Evolutionary conservation across 805 yeast genomes (phyloP).

Genomic region (Candida insectalens): DNA sequence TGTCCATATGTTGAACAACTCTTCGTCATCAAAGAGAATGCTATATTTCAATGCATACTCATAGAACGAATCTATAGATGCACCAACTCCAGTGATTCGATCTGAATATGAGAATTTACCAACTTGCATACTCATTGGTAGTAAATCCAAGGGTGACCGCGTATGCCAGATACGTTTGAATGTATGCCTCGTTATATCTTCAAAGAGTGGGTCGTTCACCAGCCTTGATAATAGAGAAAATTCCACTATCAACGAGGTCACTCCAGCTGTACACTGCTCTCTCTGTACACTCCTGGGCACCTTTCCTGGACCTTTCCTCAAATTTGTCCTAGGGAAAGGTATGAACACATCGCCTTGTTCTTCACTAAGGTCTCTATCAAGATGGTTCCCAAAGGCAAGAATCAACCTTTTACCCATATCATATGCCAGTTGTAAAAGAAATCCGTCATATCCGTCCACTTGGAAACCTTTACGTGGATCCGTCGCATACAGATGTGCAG

Average conservation of each 20-base stretch:
- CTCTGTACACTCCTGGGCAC: slow-evolving; percentile 34
- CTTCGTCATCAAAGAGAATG: slow-evolving; percentile 57
- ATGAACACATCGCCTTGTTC: slow-evolving; percentile 24
- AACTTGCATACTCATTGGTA: slow-evolving; percentile 67
- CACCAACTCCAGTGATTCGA: slow-evolving; percentile 72
- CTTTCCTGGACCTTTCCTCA: slow-evolving; percentile 39
- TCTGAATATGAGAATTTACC: slow-evolving; percentile 38
- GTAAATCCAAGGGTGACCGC: slow-evolving; percentile 47
- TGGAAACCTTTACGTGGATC: slow-evolving; percentile 34
- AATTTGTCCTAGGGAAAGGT: slow-evolving; percentile 75
- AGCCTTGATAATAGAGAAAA: slow-evolving; percentile 65
- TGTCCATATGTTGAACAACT: slow-evolving; percentile 46
- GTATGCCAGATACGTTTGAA: slow-evolving; percentile 64
- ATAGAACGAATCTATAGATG: slow-evolving; percentile 83
- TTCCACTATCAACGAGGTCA: slow-evolving; percentile 75
- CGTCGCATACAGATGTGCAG: slow-evolving; percentile 66
- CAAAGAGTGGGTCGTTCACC: slow-evolving; percentile 68
- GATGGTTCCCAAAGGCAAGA: slow-evolving; percentile 51
- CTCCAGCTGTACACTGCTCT: slow-evolving; percentile 85
- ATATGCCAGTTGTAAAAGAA: slow-evolving; percentile 57
- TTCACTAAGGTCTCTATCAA: slow-evolving; percentile 23
- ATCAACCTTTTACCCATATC: slow-evolving; percentile 67
- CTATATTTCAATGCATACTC: slow-evolving; percentile 80
- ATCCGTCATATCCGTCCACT: slow-evolving; percentile 52
- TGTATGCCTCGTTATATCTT: slow-evolving; percentile 47